phyloP scores from a whole-genome alignment of 108 stramenopile genomes.

The Nitzschia sp. region DNA sequence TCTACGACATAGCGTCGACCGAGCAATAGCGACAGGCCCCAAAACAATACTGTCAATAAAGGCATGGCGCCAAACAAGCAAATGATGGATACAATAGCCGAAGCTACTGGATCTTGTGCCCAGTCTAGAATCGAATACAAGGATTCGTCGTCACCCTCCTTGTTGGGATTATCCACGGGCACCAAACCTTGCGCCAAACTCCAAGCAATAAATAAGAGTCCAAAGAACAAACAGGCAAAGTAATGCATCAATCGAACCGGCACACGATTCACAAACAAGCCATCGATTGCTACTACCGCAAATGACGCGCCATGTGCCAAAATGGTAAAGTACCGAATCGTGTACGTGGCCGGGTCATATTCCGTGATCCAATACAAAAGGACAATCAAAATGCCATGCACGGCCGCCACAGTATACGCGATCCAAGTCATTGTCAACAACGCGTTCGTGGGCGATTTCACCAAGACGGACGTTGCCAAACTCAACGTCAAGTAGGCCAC shows the following conservation, averaged over 20 bases:
- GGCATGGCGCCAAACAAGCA: slow-evolving; percentile 3
- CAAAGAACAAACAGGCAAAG: not conserved
- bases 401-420: slow-evolving; percentile 12
- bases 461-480: not conserved
- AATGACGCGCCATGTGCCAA: not conserved
- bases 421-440: slow-evolving; percentile 2
- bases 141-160: slow-evolving; percentile 6
- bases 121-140: not conserved
- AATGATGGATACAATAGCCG: not conserved
- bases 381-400: not conserved
- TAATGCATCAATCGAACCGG: slow-evolving; percentile 9
- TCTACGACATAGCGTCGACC: not conserved
- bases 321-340: not conserved
- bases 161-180: not conserved
- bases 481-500: not conserved
- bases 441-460: not conserved
- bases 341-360: not conserved
- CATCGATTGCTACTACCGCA: not conserved
- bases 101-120: not conserved
- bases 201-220: not conserved
- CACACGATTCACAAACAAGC: not conserved
- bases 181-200: not conserved
- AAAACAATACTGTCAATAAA: not conserved
- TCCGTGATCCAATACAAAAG: slow-evolving; percentile 1
- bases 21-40: not conserved